Base-by-base conservation (phyloP, 768 basidiomycete species). In the Rhodotorula taiwanensis region DNA sequence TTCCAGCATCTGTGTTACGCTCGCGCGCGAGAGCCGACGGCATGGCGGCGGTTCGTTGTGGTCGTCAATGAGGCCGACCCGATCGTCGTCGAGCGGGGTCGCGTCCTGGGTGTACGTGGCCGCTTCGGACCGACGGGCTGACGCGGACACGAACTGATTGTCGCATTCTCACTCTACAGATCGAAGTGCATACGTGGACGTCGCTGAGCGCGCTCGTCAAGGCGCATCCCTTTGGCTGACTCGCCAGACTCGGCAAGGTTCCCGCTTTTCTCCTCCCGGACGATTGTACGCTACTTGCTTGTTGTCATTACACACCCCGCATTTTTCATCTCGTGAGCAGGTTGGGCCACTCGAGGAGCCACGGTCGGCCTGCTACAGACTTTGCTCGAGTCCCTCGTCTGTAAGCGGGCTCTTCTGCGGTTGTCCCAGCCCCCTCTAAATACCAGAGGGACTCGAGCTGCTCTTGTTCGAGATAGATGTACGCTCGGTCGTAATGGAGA, bases 401-500 rank as follows among this genome's bases (percentile, higher is more conserved):
- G 28, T 4, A 33, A n/a, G n/a, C n/a, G n/a, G n/a, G 21, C 21
- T 15, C 60, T 33, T 59, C 42, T 41, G 20, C 25, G 41, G 23
- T 39, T 16, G 30, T n/a, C n/a, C n/a, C 4, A 7, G 39, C 41
- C 14, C 62, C 58, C 6, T 69, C 72, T 7, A 79, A 73, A 42
- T 75, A 74, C 74, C 77, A 79, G 15, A 80, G 63, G 31, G 76
- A 83, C 15, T 76, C 70, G 33, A 95, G 80, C 7, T 81, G 82
- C n/a, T 81, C 73, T 4, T 77, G 77, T 50, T 78, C 76, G 33
- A 91, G 78, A 75, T 97, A 98, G 16, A 79, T 78, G 51, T 78
- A 79, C 65, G 87, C 75, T 25, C 81, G 79, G 58, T 77, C 72
- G 71, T 97, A 99, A 75, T 97, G 90, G 61, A 90, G 79, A 0